Conservation (phyloP, 257 asterid species). For the Solanum peruvianum region DNA sequence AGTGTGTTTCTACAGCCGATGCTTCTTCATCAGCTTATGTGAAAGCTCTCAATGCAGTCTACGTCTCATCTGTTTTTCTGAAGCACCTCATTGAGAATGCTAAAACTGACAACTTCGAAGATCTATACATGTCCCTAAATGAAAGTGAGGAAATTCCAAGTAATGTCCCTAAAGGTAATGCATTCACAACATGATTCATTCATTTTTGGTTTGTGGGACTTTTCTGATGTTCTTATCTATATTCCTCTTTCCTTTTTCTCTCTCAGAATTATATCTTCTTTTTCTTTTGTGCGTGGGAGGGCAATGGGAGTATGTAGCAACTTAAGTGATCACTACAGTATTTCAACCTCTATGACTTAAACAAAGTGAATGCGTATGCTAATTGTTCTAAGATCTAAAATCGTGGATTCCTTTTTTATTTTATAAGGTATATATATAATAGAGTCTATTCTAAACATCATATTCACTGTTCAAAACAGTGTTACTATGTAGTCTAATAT, state of each 20-base stretch:
- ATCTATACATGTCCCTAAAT: slow-evolving; percentile 54
- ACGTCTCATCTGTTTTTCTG: slow-evolving; percentile 76
- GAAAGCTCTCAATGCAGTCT: slow-evolving; percentile 75
- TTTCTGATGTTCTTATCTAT: neutral
- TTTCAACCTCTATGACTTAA: neutral
- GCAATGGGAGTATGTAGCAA: neutral
- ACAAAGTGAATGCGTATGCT: neutral
- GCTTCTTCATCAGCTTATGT: slow-evolving; percentile 40
- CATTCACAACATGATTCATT: neutral
- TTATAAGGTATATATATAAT: neutral
- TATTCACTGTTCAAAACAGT: neutral
- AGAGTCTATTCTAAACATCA: neutral
- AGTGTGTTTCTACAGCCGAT: slow-evolving; percentile 61
- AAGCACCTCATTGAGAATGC: slow-evolving; percentile 72
- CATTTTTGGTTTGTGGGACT: neutral
- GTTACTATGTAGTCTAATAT: neutral
- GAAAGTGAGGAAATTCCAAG: slow-evolving; percentile 54
- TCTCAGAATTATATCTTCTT: neutral
- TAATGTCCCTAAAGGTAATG: slow-evolving; percentile 55
- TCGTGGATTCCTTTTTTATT: neutral
- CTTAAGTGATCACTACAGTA: neutral
- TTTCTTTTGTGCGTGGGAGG: neutral
- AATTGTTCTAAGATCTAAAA: neutral
- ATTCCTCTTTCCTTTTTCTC: neutral
- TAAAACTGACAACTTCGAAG: slow-evolving; percentile 65